phyloP scores from a whole-genome alignment of 306 rosid genomes.

The Corylus avellana region DNA sequence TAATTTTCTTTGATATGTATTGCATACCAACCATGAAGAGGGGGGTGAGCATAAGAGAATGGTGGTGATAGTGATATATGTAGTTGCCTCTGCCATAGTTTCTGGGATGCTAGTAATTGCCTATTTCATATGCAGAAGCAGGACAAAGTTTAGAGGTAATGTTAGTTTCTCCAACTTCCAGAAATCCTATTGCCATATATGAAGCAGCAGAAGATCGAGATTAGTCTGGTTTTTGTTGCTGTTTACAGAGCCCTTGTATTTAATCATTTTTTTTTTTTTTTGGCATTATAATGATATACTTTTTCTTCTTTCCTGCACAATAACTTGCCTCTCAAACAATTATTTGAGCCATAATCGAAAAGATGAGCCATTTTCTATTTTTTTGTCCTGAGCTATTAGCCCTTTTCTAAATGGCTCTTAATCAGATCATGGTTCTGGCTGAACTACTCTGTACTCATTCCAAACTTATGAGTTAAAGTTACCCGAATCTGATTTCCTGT shows the following conservation, averaged over 20 bases:
- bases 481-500: neutral
- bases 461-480: neutral
- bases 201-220: too few species aligned
- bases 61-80: conserved; percentile 30
- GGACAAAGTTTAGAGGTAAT: conserved; percentile 29
- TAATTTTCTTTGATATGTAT: neutral
- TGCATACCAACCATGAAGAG: neutral
- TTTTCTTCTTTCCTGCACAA: neutral
- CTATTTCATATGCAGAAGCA: conserved; percentile 28
- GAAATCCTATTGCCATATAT: neutral
- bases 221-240: too few species aligned
- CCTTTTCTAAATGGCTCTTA: neutral
- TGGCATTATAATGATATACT: neutral
- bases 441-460: neutral
- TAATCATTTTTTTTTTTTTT: neutral
- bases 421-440: neutral
- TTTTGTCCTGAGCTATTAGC: neutral
- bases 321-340: neutral
- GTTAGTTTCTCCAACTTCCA: neutral
- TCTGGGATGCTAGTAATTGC: conserved; percentile 25
- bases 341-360: neutral
- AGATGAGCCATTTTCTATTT: neutral
- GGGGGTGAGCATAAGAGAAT: conserved; percentile 13
- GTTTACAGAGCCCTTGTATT: neutral
- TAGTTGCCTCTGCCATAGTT: conserved; percentile 4